Evolutionary conservation across 192 early-diverging fungal genomes (phyloP), one percentile per base, ranked within the genome.

Genomic region (Nowakowskiella sp.): DNA sequence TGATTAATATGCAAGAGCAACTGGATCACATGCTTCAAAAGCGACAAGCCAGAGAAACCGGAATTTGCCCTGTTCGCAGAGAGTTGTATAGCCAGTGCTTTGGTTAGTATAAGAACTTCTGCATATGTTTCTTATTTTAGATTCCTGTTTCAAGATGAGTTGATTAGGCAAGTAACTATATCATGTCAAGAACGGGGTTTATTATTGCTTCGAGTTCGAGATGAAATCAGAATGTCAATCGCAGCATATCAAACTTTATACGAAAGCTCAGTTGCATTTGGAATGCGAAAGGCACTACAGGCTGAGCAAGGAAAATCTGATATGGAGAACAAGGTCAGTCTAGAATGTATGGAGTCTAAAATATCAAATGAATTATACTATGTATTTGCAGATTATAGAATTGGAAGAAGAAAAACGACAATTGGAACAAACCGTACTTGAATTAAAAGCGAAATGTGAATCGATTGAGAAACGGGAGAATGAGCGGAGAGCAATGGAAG

Each of bases 191-290:
- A 82, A 46, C 68, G 78, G 31, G 79, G 79, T 32, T 68, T 82
- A 44, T 54, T 82, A 16, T 63, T 82, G 7, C 60, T 82, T 4
- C 63, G 80, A 10, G 69, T 82, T 2, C 73, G 80, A 32, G 80
- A 82, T 51, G 80, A 82, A 57, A 82, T 82, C 60, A 63, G 78
- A 46, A 82, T 82, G 80, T 77, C 80, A 10, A 77, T 82, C 53
- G 78, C 78, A 1, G 80, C 80, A 5, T 82, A 81, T 48, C 80
- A 82, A 51, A 81, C 80, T 0, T 55, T 81, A 4, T 81, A 82
- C 56, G 77, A 81, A 57, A 71, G 67, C 33, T 64, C 60, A 39
- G 78, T 82, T 2, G 80, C 80, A 24, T 82, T 82, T 61, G 80
- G 80, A 4, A 82, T 82, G 80, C 58, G 78, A 24, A 81, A 82